Evolutionary conservation across 768 basidiomycete species (phyloP).

Genomic region (Leccinum imitatum): DNA sequence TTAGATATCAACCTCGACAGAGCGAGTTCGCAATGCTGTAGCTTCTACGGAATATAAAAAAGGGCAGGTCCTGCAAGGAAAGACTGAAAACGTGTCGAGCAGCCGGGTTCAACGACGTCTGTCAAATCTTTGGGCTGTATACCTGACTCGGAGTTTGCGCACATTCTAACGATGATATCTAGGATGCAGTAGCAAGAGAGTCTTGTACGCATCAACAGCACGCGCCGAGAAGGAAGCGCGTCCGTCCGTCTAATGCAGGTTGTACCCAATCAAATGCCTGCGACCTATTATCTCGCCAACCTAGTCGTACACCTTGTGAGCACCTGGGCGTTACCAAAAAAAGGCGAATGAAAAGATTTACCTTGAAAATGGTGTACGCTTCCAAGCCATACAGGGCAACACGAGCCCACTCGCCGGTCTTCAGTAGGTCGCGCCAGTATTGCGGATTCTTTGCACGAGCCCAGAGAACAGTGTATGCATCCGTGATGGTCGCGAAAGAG

Average conservation of each 20-base stretch:
- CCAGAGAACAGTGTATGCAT: constrained; percentile 67
- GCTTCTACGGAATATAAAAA: neutral
- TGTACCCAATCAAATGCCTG: constrained; percentile 78
- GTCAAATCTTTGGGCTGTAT: constrained; percentile 6
- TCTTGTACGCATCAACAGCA: neutral
- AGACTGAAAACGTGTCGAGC: neutral
- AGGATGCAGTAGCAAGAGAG: constrained; percentile 1
- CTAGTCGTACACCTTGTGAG: constrained; percentile 33
- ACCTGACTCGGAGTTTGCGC: neutral
- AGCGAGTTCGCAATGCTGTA: neutral
- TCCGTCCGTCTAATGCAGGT: constrained; percentile 46
- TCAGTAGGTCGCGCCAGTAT: constrained; percentile 60
- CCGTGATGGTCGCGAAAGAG: constrained; percentile 49
- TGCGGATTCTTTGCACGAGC: constrained; percentile 52
- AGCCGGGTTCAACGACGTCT: neutral
- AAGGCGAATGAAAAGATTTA: constrained; percentile 29
- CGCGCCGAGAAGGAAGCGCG: neutral
- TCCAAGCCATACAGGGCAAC: constrained; percentile 78
- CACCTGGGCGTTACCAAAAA: neutral
- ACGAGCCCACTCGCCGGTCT: constrained; percentile 64
- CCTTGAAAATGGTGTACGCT: constrained; percentile 90
- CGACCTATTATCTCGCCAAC: constrained; percentile 88
- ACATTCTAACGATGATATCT: constrained; percentile 12
- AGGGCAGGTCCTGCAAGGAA: neutral
- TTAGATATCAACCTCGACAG: neutral